Conservation (phyloP, 345 rosid species). For the Hypericum perforatum region DNA sequence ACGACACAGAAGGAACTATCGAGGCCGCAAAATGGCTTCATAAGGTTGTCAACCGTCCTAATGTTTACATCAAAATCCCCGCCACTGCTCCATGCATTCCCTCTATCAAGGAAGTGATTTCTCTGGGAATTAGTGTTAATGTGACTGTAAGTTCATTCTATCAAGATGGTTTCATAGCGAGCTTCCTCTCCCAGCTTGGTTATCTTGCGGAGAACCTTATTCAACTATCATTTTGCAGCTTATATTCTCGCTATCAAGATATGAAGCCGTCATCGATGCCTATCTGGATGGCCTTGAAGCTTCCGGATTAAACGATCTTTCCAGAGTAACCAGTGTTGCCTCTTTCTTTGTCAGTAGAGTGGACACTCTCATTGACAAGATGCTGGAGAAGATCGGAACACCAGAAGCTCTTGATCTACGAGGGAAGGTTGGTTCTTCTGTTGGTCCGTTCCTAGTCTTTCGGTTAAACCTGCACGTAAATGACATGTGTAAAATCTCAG, state of each 20-base stretch:
- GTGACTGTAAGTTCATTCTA: constrained; percentile 60
- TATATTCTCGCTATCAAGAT: constrained; percentile 83
- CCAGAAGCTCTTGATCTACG: constrained; percentile 93
- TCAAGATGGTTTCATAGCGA: neutral
- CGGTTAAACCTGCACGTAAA: neutral
- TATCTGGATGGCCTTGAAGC: constrained; percentile 99
- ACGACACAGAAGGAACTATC: constrained; percentile 76
- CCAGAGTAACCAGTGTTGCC: constrained; percentile 93
- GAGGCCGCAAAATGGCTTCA: constrained; percentile 88
- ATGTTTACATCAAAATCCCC: constrained; percentile 94
- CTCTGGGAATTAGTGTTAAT: constrained; percentile 82
- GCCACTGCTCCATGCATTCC: constrained; percentile 89
- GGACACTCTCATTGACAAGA: constrained; percentile 88
- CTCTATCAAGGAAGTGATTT: constrained; percentile 85
- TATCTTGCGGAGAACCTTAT: constrained; percentile 8
- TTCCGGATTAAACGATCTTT: constrained; percentile 83
- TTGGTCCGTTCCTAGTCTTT: neutral
- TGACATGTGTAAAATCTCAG: constrained; percentile 30
- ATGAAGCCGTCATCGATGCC: constrained; percentile 93
- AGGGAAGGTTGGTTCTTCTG: constrained; percentile 58
- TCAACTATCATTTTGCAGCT: constrained; percentile 41
- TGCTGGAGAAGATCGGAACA: constrained; percentile 87
- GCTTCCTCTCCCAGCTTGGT: neutral
- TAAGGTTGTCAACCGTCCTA: constrained; percentile 68
- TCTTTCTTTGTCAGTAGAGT: constrained; percentile 98